Percentiles rank a stretch among this genome's conserved stretches.
These are phyloP conservation scores for Paramyrothecium sp. DNA, from an alignment of 2,329 filamentous ascomycete species.

Conservation along the genomic window DNA sequence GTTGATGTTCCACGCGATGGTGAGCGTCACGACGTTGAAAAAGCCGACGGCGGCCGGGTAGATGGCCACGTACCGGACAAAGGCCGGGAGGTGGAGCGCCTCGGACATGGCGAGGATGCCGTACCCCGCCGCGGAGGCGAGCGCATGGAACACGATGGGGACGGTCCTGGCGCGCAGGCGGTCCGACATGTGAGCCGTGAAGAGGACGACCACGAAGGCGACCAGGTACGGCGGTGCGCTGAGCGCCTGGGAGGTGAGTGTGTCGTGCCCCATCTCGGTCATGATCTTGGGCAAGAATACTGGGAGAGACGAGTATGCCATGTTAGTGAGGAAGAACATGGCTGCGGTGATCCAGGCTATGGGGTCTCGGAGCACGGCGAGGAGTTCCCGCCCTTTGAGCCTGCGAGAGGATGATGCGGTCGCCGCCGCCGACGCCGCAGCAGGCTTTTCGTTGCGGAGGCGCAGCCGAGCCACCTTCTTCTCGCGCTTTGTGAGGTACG, in stretches of 20 bases:
- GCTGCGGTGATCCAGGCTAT: constrained; percentile 66
- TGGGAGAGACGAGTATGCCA: constrained; percentile 83
- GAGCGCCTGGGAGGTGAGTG: constrained; percentile 70
- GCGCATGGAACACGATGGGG: constrained; percentile 67
- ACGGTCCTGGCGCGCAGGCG: constrained; percentile 57
- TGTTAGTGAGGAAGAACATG: constrained; percentile 87
- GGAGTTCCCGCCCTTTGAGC: constrained; percentile 55
- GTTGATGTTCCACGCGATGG: constrained; percentile 87
- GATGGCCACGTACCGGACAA: constrained; percentile 68
- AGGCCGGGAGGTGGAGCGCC: constrained; percentile 39
- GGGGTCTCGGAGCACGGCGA: constrained; percentile 38
- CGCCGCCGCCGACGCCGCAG: constrained; percentile 12
- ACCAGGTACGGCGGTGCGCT: constrained; percentile 79
- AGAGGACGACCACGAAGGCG: constrained; percentile 69
- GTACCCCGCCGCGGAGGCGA: constrained; percentile 63
- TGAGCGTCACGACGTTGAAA: constrained; percentile 79
- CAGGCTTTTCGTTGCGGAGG: constrained; percentile 50
- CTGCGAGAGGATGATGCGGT: constrained; percentile 22
- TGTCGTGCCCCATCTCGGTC: constrained; percentile 69
- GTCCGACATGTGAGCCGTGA: constrained; percentile 73
- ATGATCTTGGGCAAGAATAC: constrained; percentile 85
- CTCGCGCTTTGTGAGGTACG: constrained; percentile 62
- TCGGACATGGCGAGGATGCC: constrained; percentile 59
- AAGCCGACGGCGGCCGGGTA: constrained; percentile 80
- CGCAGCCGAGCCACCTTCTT: constrained; percentile 70